phyloP scores from a whole-genome alignment of 768 basidiomycete species.

The Boletus vinaceobasis region DNA sequence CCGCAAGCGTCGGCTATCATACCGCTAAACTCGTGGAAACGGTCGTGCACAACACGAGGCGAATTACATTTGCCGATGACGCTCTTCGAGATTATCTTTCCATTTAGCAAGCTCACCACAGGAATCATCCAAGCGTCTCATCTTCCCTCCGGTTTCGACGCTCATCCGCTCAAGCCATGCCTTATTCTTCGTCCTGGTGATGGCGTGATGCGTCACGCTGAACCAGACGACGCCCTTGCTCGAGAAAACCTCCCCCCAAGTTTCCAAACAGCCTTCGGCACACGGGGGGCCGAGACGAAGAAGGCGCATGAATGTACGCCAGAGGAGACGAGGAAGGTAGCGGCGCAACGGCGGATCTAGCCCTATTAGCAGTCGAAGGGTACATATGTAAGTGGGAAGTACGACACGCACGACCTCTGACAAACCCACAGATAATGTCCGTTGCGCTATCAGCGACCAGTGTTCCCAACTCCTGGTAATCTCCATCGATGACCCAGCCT shows the following conservation, averaged over 20 bases:
- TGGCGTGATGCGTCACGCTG: slow-evolving; percentile 43
- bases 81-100: slow-evolving; percentile 24
- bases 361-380: slow-evolving; percentile 40
- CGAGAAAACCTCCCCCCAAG: slow-evolving; percentile 40
- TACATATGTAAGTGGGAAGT: not conserved
- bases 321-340: slow-evolving; percentile 58
- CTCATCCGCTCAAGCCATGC: slow-evolving; percentile 16
- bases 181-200: slow-evolving; percentile 11
- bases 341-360: slow-evolving; percentile 59
- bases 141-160: slow-evolving; percentile 34
- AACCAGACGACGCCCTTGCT: slow-evolving; percentile 48
- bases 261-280: slow-evolving; percentile 49
- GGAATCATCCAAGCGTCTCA: slow-evolving; percentile 54
- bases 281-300: slow-evolving; percentile 39
- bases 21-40: not conserved
- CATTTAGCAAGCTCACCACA: slow-evolving; percentile 41
- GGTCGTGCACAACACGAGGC: not conserved
- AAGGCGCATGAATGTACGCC: slow-evolving; percentile 49
- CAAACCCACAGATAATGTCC: slow-evolving; percentile 51
- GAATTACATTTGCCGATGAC: slow-evolving; percentile 7
- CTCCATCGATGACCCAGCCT: slow-evolving; percentile 58
- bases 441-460: slow-evolving; percentile 41
- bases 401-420: not conserved
- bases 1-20: not conserved
- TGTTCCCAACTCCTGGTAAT: slow-evolving; percentile 33